phyloP scores from a whole-genome alignment of 768 basidiomycete species.

The Cystofilobasidium macerans region DNA sequence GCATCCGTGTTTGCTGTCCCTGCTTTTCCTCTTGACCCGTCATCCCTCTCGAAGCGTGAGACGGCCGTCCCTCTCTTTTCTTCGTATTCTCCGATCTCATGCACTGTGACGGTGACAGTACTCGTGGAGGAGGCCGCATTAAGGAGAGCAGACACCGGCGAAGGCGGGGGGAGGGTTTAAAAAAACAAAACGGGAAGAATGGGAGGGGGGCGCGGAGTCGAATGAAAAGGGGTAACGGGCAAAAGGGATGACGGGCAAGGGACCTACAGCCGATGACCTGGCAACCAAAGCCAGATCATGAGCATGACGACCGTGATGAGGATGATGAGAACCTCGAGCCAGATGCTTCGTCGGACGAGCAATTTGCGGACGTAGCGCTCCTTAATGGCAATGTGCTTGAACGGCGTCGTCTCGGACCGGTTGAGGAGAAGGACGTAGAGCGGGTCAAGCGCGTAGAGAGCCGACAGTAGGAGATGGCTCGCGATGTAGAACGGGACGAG shows the following conservation, averaged over 20 bases:
- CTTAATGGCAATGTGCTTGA: conserved; percentile 79
- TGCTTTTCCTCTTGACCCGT: no score
- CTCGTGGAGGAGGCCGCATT: no score
- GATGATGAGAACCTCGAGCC: conserved; percentile 52
- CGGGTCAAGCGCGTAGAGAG: conserved; percentile 95
- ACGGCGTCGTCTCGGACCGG: conserved; percentile 92
- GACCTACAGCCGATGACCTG: conserved; percentile 68
- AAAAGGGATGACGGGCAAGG: background rate
- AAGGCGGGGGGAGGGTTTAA: no score
- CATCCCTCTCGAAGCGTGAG: no score
- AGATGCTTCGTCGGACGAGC: conserved; percentile 75
- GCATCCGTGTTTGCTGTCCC: no score
- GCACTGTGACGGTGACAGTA: no score
- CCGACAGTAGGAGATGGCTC: conserved; percentile 79
- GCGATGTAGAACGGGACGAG: conserved; percentile 89
- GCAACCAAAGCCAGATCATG: conserved; percentile 89
- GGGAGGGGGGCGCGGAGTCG: no score
- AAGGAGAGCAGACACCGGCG: no score
- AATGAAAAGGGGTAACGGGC: no score
- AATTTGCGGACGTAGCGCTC: conserved; percentile 92
- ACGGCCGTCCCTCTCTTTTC: no score
- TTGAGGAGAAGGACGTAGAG: conserved; percentile 75
- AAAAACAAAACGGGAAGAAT: no score
- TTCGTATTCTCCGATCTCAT: no score
- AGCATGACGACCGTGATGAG: conserved; percentile 70